Base-by-base conservation (phyloP, 306 rosid species). In the Casuarina equisetifolia region DNA sequence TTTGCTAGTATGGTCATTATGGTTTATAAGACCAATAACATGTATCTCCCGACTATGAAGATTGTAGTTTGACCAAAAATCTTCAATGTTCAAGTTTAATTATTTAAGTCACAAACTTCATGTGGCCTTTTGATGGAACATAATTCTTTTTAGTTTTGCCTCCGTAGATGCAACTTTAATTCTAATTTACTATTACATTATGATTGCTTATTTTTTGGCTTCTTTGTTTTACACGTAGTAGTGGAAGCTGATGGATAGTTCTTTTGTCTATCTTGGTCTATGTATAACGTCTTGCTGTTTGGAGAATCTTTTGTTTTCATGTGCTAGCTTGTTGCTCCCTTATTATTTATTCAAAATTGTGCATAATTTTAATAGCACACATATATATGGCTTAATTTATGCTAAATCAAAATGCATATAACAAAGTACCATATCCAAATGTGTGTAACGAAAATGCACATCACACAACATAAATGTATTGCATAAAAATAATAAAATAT, bases 191-290 rank as follows among this genome's bases (percentile, higher is more conserved):
- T 70, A 71, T 48, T 74, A 45, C 62, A 63, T 66, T 59, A 43
- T 63, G 79, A 70, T 76, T 74, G 46, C 81, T 78, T 59, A 82
- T 82, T 69, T 79, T 78, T 70, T 59, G 67, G 59, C 80, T 77
- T 81, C 79, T 76, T 53, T 82, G 57, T 59, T 78, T 83, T 49
- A 70, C 70, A 51, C 82, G 76, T 80, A 77, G 69, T 46, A 84
- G 79, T 82, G 83, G 82, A 82, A 82, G 57, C 83, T 76, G 74
- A 79, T 85, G 78, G 76, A 55, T 66, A 42, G 46, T 57, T 84
- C 67, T 80, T 48, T 80, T 84, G 79, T 74, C 69, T 83, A 74
- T 42, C 77, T 84, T 80, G 81, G 74, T 75, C 46, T 78, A 73
- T 76, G 78, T 76, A 57, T 77, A 66, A 71, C 85, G 63, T 80